phyloP scores from a whole-genome alignment of 345 rosid genomes.

The Hibiscus tridactylites region DNA sequence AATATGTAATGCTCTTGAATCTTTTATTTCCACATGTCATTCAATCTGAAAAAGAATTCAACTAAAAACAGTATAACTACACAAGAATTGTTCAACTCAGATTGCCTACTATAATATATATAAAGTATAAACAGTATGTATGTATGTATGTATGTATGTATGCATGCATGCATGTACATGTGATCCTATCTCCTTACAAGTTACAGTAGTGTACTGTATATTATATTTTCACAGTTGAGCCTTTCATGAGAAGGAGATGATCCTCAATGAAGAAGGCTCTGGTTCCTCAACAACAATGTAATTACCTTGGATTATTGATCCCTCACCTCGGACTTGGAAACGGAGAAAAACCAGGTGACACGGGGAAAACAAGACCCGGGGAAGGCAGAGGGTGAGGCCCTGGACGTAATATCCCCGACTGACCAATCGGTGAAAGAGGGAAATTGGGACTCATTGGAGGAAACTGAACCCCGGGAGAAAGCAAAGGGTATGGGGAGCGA shows the following conservation, averaged over 20 bases:
- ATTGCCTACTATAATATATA: too few species aligned
- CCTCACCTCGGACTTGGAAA: slow-evolving; percentile 70
- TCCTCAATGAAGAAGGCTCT: neutral
- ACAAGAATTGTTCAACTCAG: too few species aligned
- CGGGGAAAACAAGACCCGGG: slow-evolving; percentile 59
- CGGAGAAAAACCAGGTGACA: slow-evolving; percentile 70
- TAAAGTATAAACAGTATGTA: too few species aligned
- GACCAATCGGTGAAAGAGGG: slow-evolving; percentile 54
- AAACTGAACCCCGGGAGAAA: slow-evolving; percentile 76
- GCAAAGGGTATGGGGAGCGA: slow-evolving; percentile 58
- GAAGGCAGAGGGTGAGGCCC: slow-evolving; percentile 74
- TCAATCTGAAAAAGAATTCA: too few species aligned
- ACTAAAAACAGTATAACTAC: too few species aligned
- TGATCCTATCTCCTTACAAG: neutral
- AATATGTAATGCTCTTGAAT: too few species aligned
- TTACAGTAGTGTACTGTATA: slow-evolving; percentile 13
- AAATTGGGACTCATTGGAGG: slow-evolving; percentile 71
- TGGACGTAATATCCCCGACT: slow-evolving; percentile 62
- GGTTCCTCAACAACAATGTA: slow-evolving; percentile 14
- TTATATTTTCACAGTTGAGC: slow-evolving; percentile 15
- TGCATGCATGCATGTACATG: too few species aligned
- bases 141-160: too few species aligned
- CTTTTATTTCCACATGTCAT: too few species aligned
- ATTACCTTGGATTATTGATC: slow-evolving; percentile 27
- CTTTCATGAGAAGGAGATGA: slow-evolving; percentile 1